Base-by-base conservation (phyloP, 2,329 filamentous ascomycete species). In the Alternaria ethzedia region DNA sequence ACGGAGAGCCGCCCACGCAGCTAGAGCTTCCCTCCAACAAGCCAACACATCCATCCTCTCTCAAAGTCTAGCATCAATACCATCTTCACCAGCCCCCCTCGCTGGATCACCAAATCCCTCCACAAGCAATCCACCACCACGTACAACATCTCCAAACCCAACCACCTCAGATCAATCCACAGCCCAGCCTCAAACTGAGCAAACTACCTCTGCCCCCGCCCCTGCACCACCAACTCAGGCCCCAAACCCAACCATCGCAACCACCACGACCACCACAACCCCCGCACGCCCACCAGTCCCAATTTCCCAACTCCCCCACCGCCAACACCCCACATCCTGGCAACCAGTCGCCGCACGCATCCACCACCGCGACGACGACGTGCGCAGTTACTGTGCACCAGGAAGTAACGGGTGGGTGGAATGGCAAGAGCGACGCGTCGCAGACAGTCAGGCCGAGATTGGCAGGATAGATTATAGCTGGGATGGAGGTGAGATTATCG, bases 361-460 rank as follows among this genome's bases (percentile, higher is more conserved):
- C 4, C 61, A 63, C 28, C 61, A 63, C 45, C 20, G 32, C 17
- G n/a, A 43, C 6, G 61, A 63, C n/a, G 30, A 32, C 2, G 45
- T 55, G 1, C 4, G 3, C 5, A 20, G 51, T 6, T 55, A 59
- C 8, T 36, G 25, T 10, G 23, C 15, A 20, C 25, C 8, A 9
- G 56, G 57, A 13, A 45, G 15, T 2, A n/a, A 46, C 7, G 56
- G 56, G 15, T 59, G 61, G 56, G 45, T 50, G 4, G 32, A 6
- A 4, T 46, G 20, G 36, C 32, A 59, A 12, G 30, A 50, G 25
- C 32, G 15, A 25, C 25, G 50, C 6, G 6, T 63, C 2, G 17
- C 17, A 26, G 10, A 17, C 10, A 20, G 46, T 21, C 30, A 63
- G 32, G 21, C 9, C 5, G 56, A 63, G 26, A 28, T 55, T 9